Percentiles rank a stretch among this genome's conserved stretches.
phyloP scores from a whole-genome alignment of 2,329 filamentous ascomycete species.

The Penicillium sp. region DNA sequence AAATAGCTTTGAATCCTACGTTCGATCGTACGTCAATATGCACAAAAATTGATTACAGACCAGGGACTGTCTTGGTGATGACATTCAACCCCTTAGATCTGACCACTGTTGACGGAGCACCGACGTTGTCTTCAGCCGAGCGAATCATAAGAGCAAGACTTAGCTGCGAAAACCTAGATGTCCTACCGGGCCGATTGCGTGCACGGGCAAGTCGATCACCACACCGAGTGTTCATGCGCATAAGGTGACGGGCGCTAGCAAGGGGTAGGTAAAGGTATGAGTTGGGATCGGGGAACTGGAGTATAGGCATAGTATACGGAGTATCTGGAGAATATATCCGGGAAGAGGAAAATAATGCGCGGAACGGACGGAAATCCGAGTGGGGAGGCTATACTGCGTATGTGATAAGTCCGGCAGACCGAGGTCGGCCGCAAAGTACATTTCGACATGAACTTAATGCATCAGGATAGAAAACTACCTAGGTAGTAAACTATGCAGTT shows the following conservation, averaged over 20 bases:
- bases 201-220: slow-evolving; percentile 7
- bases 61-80: neutral
- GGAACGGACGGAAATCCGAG: slow-evolving; percentile 4
- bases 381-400: no score
- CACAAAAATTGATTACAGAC: slow-evolving; percentile 23
- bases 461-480: no score
- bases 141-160: slow-evolving; percentile 27
- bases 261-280: slow-evolving; percentile 21
- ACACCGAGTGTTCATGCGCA: slow-evolving; percentile 12
- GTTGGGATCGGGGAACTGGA: slow-evolving; percentile 36
- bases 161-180: slow-evolving; percentile 15
- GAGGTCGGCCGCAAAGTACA: no score
- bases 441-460: no score
- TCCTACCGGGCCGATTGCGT: slow-evolving; percentile 24
- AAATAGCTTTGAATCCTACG: slow-evolving; percentile 8
- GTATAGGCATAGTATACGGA: slow-evolving; percentile 7
- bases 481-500: no score
- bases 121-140: slow-evolving; percentile 23
- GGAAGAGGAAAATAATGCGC: neutral
- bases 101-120: slow-evolving; percentile 21
- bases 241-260: neutral
- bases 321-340: neutral
- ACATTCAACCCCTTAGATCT: slow-evolving; percentile 13
- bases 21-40: slow-evolving; percentile 23
- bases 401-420: no score